These are phyloP conservation scores for Plenodomus biglobosus DNA, from an alignment of 2,329 filamentous ascomycete genomes.

Conservation along the genomic window DNA sequence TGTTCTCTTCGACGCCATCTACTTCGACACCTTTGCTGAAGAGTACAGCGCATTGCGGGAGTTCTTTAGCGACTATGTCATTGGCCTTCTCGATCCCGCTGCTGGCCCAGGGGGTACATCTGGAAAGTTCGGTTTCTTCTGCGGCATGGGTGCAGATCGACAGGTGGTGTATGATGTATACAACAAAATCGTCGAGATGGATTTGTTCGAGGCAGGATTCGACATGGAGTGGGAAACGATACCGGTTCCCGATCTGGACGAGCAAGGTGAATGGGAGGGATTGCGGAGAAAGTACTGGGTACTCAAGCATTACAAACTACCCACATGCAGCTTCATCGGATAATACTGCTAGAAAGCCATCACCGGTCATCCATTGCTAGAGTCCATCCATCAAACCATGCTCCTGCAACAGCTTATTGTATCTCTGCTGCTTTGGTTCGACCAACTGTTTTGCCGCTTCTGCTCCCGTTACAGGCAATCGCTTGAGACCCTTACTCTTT, in stretches of 20 bases:
- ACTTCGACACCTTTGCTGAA: conserved; percentile 98
- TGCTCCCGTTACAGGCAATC: conserved; percentile 45
- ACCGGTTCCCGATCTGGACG: conserved; percentile 69
- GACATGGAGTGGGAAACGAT: conserved; percentile 86
- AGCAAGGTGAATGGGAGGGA: conserved; percentile 80
- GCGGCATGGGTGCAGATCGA: conserved; percentile 84
- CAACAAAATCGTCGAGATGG: conserved; percentile 83
- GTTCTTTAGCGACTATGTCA: conserved; percentile 87
- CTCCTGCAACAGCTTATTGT: conserved; percentile 44
- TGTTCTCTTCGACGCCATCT: conserved; percentile 60
- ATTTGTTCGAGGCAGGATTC: conserved; percentile 83
- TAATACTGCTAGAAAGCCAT: conserved; percentile 41
- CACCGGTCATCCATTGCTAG: conserved; percentile 15
- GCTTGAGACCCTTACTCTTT: conserved; percentile 44
- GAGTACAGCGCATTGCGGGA: conserved; percentile 81
- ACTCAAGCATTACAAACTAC: conserved; percentile 73
- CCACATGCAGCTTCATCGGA: conserved; percentile 72
- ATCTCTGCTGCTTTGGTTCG: conserved; percentile 44
- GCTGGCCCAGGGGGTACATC: conserved; percentile 46
- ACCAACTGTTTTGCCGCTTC: conserved; percentile 49
- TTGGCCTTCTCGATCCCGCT: conserved; percentile 68
- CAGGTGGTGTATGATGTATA: conserved; percentile 97
- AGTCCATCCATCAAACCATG: conserved; percentile 36
- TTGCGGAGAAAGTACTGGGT: conserved; percentile 90
- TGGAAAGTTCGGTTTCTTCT: conserved; percentile 65